Percentiles rank a stretch among this genome's conserved stretches.
phyloP scores from a whole-genome alignment of 1,139 yeast genomes.

The Dujonia santamariae region DNA sequence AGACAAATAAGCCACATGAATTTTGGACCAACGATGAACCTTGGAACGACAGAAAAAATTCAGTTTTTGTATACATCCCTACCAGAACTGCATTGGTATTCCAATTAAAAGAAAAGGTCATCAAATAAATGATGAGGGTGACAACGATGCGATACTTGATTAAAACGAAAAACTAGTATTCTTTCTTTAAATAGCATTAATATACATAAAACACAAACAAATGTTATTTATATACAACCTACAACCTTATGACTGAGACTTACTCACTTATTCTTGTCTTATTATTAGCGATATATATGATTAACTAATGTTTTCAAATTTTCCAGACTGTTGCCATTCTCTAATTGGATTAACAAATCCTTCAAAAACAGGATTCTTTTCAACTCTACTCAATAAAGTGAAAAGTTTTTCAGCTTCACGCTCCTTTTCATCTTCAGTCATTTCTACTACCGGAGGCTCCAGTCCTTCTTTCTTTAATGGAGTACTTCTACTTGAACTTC shows the following conservation, averaged over 20 bases:
- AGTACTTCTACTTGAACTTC: background rate
- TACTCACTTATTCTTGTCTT: too few relatives aligned
- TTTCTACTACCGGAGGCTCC: slow-evolving; percentile 9
- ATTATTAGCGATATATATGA: too few relatives aligned
- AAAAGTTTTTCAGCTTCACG: slow-evolving; percentile 51
- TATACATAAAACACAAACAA: too few relatives aligned
- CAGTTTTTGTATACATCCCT: slow-evolving; percentile 80
- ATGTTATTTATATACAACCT: too few relatives aligned
- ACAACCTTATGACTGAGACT: too few relatives aligned
- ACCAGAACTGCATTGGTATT: slow-evolving; percentile 76
- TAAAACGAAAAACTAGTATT: too few relatives aligned
- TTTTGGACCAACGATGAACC: slow-evolving; percentile 67
- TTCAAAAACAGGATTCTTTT: slow-evolving; percentile 43
- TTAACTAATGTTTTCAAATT: slow-evolving; percentile 22
- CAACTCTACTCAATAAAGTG: slow-evolving; percentile 47
- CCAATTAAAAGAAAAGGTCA: slow-evolving; percentile 21
- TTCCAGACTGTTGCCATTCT: slow-evolving; percentile 34
- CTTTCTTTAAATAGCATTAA: too few relatives aligned
- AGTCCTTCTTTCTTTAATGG: background rate
- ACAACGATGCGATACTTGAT: too few relatives aligned
- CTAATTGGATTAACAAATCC: slow-evolving; percentile 40
- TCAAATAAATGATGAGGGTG: too few relatives aligned
- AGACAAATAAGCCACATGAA: slow-evolving; percentile 33
- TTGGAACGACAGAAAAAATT: slow-evolving; percentile 82
- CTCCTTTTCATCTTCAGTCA: slow-evolving; percentile 53